Evolutionary conservation across 1,284 basidiomycete genomes (phyloP), one percentile per base, ranked within the genome.

Genomic region (Lignosus rhinocerotis): DNA sequence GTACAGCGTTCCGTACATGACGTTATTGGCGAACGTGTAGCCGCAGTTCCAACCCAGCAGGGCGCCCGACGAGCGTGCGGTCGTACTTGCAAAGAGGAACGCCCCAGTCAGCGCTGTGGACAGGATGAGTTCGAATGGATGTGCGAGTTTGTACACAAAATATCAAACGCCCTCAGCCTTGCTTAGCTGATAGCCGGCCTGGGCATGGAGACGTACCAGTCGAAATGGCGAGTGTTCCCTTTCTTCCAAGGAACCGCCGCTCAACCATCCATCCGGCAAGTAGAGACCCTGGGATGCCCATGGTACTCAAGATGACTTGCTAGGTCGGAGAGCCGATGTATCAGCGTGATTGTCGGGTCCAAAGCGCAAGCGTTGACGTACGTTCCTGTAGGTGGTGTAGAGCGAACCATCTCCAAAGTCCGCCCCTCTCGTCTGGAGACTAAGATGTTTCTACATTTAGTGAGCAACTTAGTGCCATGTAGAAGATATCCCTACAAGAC

Each of bases 1-100:
- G 62, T 88, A 90, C 9, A 90, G 70, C 2, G 89, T 83, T 6
- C 85, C 87, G 64, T 88, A 90, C 87, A 90, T 90, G 58, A 86
- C 81, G 66, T 86, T 87, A 63, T 80, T 82, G 60, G 74, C 78
- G 67, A 87, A 83, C 17, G 76, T 78, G 63, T 86, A 87, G 21
- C 82, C 87, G 64, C 86, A 89, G 67, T 89, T 90, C 85, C 85
- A 88, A 34, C 85, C 87, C 32, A 90, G 75, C 32, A 90, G 76
- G 32, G 83, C 79, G 58, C 82, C 75, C 1, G 85, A 85, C 50
- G 78, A 84, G 51, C 81, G 76, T 30, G 87, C 80, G 6, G 85
- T 87, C 36, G 88, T 90, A 36, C 80, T 84, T 45, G 80, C 80
- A 69, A 88, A 86, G 16, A 90, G 75, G 72, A 89, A 89, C 30